Evolutionary conservation across 164 flowering plant genomes (phyloP).

Genomic region (Aristolochia contorta): DNA sequence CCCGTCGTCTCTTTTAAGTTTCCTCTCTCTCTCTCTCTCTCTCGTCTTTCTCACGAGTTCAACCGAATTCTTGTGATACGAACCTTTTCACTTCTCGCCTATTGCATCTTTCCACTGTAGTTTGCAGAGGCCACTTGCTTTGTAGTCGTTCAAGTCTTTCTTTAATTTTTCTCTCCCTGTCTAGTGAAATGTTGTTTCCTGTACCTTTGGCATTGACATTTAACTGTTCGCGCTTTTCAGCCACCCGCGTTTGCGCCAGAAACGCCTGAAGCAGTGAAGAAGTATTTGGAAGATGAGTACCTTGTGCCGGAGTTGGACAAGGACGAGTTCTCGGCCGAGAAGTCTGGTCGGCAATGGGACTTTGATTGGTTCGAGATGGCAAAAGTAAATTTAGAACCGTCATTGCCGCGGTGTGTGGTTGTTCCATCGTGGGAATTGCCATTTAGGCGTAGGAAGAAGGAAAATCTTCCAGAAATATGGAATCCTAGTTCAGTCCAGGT

Average conservation of each 20-base stretch:
- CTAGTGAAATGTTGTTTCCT: neutral
- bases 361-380: slow-evolving; percentile 90
- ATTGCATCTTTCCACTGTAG: no score
- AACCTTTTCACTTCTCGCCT: neutral
- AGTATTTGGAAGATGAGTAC: slow-evolving; percentile 63
- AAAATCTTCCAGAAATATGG: slow-evolving; percentile 33
- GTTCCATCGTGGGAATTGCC: slow-evolving; percentile 84
- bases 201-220: neutral
- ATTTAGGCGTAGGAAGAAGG: slow-evolving; percentile 42
- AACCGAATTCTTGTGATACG: neutral
- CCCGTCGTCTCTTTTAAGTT: neutral
- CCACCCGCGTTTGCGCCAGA: slow-evolving; percentile 77
- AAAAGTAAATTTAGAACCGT: slow-evolving; percentile 60
- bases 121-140: no score
- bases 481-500: slow-evolving; percentile 75
- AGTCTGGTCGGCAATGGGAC: slow-evolving; percentile 85
- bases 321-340: slow-evolving; percentile 66
- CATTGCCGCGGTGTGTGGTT: slow-evolving; percentile 53
- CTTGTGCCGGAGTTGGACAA: slow-evolving; percentile 62
- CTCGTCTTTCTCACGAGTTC: neutral
- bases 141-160: no score
- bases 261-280: slow-evolving; percentile 59
- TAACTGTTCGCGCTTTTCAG: slow-evolving; percentile 23
- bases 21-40: neutral
- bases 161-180: no score